These are phyloP conservation scores for Salix arbutifolia DNA, from an alignment of 345 rosid genomes.

Conservation along the genomic window DNA sequence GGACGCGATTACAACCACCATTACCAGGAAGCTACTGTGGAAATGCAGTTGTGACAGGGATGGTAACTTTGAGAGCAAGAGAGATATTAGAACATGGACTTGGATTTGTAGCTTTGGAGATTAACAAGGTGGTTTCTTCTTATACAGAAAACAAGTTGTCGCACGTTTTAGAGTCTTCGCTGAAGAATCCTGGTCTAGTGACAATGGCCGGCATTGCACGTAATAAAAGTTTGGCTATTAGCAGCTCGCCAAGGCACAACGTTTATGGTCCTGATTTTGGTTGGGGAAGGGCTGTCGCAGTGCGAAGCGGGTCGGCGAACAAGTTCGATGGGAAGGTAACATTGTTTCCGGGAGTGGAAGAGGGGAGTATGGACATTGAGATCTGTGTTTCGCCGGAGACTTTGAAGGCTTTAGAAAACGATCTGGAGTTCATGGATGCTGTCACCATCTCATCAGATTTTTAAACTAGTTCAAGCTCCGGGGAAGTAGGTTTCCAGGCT, in stretches of 20 bases:
- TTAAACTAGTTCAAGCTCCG: no score
- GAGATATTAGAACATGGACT: constrained; percentile 15
- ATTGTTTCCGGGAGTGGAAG: constrained; percentile 17
- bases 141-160: constrained; percentile 14
- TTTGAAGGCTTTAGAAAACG: constrained; percentile 14
- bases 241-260: constrained; percentile 44
- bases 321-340: constrained; percentile 25
- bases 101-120: constrained; percentile 23
- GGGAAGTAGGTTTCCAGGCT: no score
- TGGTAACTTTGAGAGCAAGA: constrained; percentile 6
- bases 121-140: constrained; percentile 17
- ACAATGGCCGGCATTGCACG: background rate
- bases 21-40: constrained; percentile 38
- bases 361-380: constrained; percentile 30
- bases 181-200: background rate
- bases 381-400: constrained; percentile 17
- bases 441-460: constrained; percentile 21
- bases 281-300: constrained; percentile 36
- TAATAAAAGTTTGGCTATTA: background rate
- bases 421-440: constrained; percentile 26
- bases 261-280: constrained; percentile 42
- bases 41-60: background rate
- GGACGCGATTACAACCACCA: constrained; percentile 27
- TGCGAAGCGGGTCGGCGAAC: constrained; percentile 18
- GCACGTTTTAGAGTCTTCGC: constrained; percentile 6